Conservation (phyloP, 2,329 filamentous ascomycete genomes). For the Penicillium sp. region DNA sequence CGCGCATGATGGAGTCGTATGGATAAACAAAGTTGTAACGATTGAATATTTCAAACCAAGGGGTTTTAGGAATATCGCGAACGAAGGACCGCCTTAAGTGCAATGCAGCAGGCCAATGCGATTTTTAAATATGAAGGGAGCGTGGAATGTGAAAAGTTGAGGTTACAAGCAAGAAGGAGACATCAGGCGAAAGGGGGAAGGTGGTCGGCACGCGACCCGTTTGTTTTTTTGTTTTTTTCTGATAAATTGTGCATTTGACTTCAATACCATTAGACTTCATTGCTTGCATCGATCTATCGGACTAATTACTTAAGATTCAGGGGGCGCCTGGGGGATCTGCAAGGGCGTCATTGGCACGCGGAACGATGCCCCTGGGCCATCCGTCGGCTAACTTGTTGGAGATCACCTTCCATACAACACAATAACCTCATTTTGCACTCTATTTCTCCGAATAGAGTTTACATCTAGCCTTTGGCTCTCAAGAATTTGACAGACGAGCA, state of each 20-base stretch:
- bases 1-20: constrained; percentile 24
- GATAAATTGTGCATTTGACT: not conserved
- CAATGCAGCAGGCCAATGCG: constrained; percentile 17
- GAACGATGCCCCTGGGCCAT: constrained; percentile 8
- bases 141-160: constrained; percentile 9
- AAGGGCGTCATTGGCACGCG: constrained; percentile 14
- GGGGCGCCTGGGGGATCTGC: constrained; percentile 11
- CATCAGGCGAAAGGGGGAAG: constrained; percentile 4
- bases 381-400: not conserved
- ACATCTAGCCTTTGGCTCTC: not conserved
- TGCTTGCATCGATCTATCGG: not conserved
- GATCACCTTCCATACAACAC: not conserved
- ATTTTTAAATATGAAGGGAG: constrained; percentile 17
- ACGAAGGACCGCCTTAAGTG: constrained; percentile 17
- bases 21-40: constrained; percentile 4
- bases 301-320: constrained; percentile 1
- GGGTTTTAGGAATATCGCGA: constrained; percentile 8
- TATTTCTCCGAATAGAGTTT: not conserved
- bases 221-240: not conserved
- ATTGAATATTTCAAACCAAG: not conserved
- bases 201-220: constrained; percentile 7
- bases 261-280: no score
- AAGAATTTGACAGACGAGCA: constrained; percentile 8
- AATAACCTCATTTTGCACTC: not conserved
- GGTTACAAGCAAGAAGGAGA: constrained; percentile 4